Conservation (phyloP, 2,329 filamentous ascomycete species). For the Passalora sequoiae region DNA sequence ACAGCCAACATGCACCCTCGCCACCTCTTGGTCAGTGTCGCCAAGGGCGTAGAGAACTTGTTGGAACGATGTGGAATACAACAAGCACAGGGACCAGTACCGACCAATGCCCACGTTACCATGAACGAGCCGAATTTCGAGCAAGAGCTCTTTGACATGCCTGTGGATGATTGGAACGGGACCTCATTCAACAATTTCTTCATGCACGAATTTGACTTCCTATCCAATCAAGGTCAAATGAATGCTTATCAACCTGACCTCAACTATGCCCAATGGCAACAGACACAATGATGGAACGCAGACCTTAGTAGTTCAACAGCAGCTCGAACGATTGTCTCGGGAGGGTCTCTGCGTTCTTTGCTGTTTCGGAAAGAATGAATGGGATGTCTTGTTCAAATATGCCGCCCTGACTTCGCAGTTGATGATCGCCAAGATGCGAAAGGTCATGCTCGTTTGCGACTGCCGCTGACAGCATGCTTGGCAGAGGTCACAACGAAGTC, state of each 20-base stretch:
- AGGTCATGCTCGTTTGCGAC: too few relatives aligned
- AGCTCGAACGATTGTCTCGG: constrained; percentile 35
- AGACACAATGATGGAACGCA: constrained; percentile 7
- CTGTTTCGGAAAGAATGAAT: too few relatives aligned
- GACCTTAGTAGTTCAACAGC: constrained; percentile 30
- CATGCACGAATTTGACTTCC: constrained; percentile 31
- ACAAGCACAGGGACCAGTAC: constrained; percentile 18
- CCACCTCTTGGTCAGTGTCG: constrained; percentile 28
- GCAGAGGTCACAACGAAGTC: too few relatives aligned
- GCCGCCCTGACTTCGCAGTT: too few relatives aligned
- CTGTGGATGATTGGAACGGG: constrained; percentile 22
- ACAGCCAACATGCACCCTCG: constrained; percentile 30
- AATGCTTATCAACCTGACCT: constrained; percentile 25
- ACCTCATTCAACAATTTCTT: constrained; percentile 27
- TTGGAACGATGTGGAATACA: constrained; percentile 22
- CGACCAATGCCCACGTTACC: constrained; percentile 27
- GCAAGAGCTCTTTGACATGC: constrained; percentile 27
- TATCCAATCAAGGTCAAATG: constrained; percentile 26
- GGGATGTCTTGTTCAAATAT: too few relatives aligned
- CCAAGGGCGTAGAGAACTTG: constrained; percentile 25
- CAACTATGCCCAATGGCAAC: constrained; percentile 21
- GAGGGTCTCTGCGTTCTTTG: too few relatives aligned
- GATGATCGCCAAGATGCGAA: too few relatives aligned
- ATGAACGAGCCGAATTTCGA: constrained; percentile 29
- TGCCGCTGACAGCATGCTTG: too few relatives aligned